Base-by-base conservation (phyloP, 768 basidiomycete species). In the Lentinula sp. region DNA sequence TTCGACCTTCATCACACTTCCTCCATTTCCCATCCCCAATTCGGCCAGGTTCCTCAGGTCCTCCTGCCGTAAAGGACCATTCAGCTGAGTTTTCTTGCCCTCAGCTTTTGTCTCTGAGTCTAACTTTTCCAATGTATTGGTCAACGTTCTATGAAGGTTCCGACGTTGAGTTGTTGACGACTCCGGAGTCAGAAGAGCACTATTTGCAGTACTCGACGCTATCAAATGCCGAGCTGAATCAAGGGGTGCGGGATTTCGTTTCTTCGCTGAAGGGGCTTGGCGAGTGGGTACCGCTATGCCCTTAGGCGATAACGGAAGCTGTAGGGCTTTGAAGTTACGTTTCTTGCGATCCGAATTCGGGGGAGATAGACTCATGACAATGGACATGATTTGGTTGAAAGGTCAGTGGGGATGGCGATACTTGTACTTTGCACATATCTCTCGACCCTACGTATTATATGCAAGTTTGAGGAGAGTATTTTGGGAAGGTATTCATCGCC, bases 1-100 rank as follows among this genome's bases (percentile, higher is more conserved):
- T 73, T 95, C 86, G n/a, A 97, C 95, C 75, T 91, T 93, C 74
- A 95, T 94, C 57, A 99, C 97, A 60, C 95, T 97, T 57, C 97
- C 97, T 1, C 97, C 95, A 69, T 98, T 98, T 4, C 97, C 97
- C 65, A 91, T 87, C 3, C 97, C 97, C 2, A 99, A 80, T 73
- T 99, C 97, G 57, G 85, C 83, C 49, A 98, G 70, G 64, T 95
- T 90, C 74, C 89, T 89, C 70, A 99, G 77, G 71, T 98, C 97
- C 71, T 96, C 94, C 66, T 89, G 86, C 67, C 85, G 80, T 66
- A 98, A 75, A 8, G 56, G 42, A 18, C 37, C 56, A 68, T 96
- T 90, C 66, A 82, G 87, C 74, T 91, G 43, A 18, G 43, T 91
- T 35, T 23, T 37, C 39, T 37, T 39, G 37, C 37, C 37, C 13